A percentile compares a stretch with the other conserved stretches of the same genome.
phyloP scores from a whole-genome alignment of 768 basidiomycete genomes.

The Pisolithus tinctorius region DNA sequence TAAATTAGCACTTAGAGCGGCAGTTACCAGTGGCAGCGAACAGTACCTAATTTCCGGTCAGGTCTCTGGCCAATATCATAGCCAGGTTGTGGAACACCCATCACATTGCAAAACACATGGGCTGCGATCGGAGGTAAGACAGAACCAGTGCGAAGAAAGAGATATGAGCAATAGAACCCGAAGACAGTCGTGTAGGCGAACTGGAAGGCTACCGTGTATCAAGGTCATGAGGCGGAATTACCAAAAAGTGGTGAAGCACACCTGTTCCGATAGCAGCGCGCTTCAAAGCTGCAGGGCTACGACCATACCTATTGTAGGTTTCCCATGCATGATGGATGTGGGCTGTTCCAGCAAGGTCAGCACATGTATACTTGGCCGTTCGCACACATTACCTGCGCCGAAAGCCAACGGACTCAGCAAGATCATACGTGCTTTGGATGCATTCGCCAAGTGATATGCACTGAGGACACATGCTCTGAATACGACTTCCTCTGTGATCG shows the following conservation, averaged over 20 bases:
- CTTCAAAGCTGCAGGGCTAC: constrained; percentile 55
- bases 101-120: constrained; percentile 90
- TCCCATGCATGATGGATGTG: constrained; percentile 94
- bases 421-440: constrained; percentile 52
- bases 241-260: constrained; percentile 25
- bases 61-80: constrained; percentile 53
- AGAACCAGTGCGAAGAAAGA: constrained; percentile 83
- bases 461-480: constrained; percentile 83
- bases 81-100: constrained; percentile 76
- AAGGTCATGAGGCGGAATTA: constrained; percentile 10
- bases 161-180: constrained; percentile 79
- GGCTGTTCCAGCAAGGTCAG: constrained; percentile 39
- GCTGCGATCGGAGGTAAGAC: constrained; percentile 70
- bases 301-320: constrained; percentile 66
- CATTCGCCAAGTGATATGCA: constrained; percentile 61
- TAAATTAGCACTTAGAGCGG: constrained; percentile 9
- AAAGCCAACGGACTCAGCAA: constrained; percentile 82
- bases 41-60: constrained; percentile 43
- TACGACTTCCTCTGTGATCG: constrained; percentile 87
- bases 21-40: constrained; percentile 7
- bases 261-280: constrained; percentile 51
- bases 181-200: constrained; percentile 88
- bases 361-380: neutral
- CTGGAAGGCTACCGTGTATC: constrained; percentile 61
- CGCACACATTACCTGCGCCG: constrained; percentile 60